Evolutionary conservation across 495 filamentous ascomycete species (phyloP).

Genomic region (Choiromyces venosus): DNA sequence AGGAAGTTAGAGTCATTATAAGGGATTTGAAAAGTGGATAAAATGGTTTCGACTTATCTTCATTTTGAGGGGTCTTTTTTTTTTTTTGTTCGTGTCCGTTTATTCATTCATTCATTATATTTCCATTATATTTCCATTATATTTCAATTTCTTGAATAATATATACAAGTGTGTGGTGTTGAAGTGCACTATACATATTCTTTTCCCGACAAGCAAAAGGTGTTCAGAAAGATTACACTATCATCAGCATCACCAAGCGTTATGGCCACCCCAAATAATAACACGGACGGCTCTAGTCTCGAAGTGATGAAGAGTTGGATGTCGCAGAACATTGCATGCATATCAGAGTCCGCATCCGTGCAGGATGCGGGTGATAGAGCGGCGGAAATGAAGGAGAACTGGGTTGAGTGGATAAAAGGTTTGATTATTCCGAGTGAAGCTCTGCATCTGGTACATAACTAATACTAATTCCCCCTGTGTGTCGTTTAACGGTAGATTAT

Average conservation of each 20-base stretch:
- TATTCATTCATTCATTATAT: neutral
- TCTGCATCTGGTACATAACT: neutral
- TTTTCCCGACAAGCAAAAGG: neutral
- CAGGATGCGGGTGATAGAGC: constrained; percentile 1
- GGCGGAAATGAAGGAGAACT: neutral
- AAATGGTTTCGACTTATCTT: neutral
- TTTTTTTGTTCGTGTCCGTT: neutral
- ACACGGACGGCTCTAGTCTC: neutral
- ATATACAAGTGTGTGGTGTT: neutral
- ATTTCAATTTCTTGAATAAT: neutral
- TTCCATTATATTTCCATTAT: neutral
- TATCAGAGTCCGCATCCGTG: neutral
- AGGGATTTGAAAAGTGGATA: constrained; percentile 2
- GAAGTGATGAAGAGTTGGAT: constrained; percentile 5
- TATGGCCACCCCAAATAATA: neutral
- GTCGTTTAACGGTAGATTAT: neutral
- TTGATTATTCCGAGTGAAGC: neutral
- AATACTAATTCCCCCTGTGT: neutral
- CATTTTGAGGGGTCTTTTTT: neutral
- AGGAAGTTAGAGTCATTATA: neutral
- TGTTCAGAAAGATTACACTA: neutral
- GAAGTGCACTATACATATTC: constrained; percentile 3
- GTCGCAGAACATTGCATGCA: constrained; percentile 3
- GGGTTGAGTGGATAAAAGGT: constrained; percentile 1
- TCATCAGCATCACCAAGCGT: neutral